Conservation (phyloP, 371 early-diverging fungal genomes). For the Lichtheimia hyalospora region DNA sequence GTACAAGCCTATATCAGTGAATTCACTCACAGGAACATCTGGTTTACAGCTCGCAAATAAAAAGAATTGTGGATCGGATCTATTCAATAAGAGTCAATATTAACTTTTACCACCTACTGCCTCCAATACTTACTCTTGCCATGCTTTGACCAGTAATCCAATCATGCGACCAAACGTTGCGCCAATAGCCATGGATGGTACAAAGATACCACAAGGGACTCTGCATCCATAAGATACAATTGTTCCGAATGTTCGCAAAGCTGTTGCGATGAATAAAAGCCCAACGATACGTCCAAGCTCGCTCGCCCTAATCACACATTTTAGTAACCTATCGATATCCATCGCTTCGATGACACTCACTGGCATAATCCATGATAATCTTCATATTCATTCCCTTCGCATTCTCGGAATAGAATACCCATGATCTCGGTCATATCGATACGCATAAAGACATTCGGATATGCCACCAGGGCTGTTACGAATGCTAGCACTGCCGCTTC, state of each 20-base stretch:
- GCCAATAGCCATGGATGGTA: slow-evolving; percentile 95
- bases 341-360: slow-evolving; percentile 25
- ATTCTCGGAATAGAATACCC: slow-evolving; percentile 84
- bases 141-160: slow-evolving; percentile 77
- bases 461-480: slow-evolving; percentile 75
- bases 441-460: slow-evolving; percentile 78
- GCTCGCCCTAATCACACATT: slow-evolving; percentile 13
- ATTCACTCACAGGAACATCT: slow-evolving; percentile 60
- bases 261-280: slow-evolving; percentile 62
- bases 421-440: slow-evolving; percentile 87
- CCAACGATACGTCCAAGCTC: slow-evolving; percentile 48
- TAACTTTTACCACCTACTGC: background rate
- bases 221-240: slow-evolving; percentile 77
- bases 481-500: slow-evolving; percentile 79
- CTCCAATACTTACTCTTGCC: slow-evolving; percentile 37
- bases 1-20: background rate
- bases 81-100: slow-evolving; percentile 11
- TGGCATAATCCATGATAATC: slow-evolving; percentile 68
- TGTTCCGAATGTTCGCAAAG: slow-evolving; percentile 66
- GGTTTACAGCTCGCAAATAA: slow-evolving; percentile 79
- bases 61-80: slow-evolving; percentile 64
- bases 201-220: slow-evolving; percentile 93
- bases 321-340: background rate
- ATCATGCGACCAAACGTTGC: slow-evolving; percentile 91
- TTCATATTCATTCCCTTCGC: slow-evolving; percentile 58